phyloP scores from a whole-genome alignment of 1,284 basidiomycete genomes.

The Austroboletus rostrupii region DNA sequence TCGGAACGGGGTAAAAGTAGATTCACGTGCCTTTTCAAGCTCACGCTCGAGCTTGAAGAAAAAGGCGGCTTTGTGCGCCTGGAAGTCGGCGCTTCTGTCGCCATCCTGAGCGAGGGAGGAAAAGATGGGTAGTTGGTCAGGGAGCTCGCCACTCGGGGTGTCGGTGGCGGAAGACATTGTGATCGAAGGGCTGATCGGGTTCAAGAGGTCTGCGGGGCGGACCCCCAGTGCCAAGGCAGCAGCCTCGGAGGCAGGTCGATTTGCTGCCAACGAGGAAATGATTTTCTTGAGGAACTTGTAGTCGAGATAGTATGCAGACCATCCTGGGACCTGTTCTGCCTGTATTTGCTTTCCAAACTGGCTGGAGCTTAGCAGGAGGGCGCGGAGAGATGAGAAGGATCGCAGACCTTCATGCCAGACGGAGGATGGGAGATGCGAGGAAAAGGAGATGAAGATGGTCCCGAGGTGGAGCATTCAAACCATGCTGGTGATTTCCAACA shows the following conservation, averaged over 20 bases:
- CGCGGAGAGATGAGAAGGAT: neutral
- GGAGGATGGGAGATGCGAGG: slow-evolving; percentile 8
- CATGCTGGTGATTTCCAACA: slow-evolving; percentile 24
- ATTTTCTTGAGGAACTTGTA: slow-evolving; percentile 99
- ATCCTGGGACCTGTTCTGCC: slow-evolving; percentile 94
- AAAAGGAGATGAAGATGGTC: slow-evolving; percentile 5
- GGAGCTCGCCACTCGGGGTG: slow-evolving; percentile 6
- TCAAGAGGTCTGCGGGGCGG: slow-evolving; percentile 62
- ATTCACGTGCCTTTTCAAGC: slow-evolving; percentile 80
- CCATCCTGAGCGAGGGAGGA: slow-evolving; percentile 59
- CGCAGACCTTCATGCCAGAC: slow-evolving; percentile 29
- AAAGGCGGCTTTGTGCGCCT: slow-evolving; percentile 95
- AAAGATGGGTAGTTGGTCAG: slow-evolving; percentile 51
- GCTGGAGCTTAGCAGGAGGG: neutral
- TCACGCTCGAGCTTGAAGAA: slow-evolving; percentile 99
- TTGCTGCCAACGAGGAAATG: slow-evolving; percentile 94
- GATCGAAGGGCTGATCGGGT: slow-evolving; percentile 14
- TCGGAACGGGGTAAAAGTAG: neutral
- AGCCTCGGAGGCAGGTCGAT: slow-evolving; percentile 85
- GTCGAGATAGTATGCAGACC: slow-evolving; percentile 95
- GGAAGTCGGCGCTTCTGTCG: slow-evolving; percentile 73
- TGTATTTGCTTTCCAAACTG: slow-evolving; percentile 99
- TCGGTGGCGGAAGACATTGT: slow-evolving; percentile 11
- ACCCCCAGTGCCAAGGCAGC: slow-evolving; percentile 83
- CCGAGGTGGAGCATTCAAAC: slow-evolving; percentile 18